Percentiles rank a stretch among this genome's conserved stretches.
phyloP scores from a whole-genome alignment of 805 yeast species.

The Saccharomycopsis fodiens region DNA sequence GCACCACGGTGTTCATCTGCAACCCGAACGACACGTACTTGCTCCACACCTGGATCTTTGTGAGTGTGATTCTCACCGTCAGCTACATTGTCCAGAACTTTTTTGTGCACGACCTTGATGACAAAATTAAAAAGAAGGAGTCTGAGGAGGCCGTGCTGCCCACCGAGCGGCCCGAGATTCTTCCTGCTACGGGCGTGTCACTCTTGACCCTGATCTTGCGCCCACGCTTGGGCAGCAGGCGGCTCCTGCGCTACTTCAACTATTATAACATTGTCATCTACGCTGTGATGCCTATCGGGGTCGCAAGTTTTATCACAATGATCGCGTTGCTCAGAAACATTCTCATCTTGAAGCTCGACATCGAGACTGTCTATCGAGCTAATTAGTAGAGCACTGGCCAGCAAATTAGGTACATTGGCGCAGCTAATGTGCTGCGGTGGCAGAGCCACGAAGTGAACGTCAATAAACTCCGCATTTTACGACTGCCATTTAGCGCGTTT shows the following conservation, averaged over 20 bases:
- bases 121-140: slow-evolving; percentile 25
- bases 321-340: slow-evolving; percentile 69
- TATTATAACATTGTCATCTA: slow-evolving; percentile 84
- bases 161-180: neutral
- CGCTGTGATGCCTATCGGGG: slow-evolving; percentile 96
- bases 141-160: slow-evolving; percentile 12
- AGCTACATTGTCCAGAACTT: slow-evolving; percentile 82
- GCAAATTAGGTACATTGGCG: too few species aligned
- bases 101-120: slow-evolving; percentile 66
- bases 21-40: slow-evolving; percentile 68
- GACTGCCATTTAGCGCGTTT: too few species aligned
- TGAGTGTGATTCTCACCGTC: slow-evolving; percentile 76
- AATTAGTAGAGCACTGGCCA: too few species aligned
- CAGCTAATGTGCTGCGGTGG: too few species aligned
- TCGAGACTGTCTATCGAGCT: slow-evolving; percentile 24
- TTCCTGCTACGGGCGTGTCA: neutral
- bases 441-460: too few species aligned
- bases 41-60: slow-evolving; percentile 84
- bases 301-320: slow-evolving; percentile 92
- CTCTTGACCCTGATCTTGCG: slow-evolving; percentile 11
- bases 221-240: neutral
- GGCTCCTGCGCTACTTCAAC: slow-evolving; percentile 63
- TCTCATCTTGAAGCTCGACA: slow-evolving; percentile 65
- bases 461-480: too few species aligned
- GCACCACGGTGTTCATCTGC: slow-evolving; percentile 56